These are phyloP conservation scores for Hygrophorus russula DNA, from an alignment of 768 basidiomycete genomes.

Conservation along the genomic window DNA sequence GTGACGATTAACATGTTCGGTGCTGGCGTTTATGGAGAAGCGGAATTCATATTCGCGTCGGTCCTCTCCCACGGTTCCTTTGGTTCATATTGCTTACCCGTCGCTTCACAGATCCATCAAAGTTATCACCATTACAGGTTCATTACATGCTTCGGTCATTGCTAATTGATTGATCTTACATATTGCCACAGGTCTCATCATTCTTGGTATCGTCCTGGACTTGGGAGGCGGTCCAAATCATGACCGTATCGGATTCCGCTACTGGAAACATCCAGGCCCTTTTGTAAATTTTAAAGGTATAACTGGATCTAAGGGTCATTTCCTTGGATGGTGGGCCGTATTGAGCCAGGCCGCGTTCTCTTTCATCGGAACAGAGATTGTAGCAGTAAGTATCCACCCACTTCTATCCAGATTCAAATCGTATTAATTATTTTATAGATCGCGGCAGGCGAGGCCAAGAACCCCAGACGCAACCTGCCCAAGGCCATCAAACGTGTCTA, in stretches of 20 bases:
- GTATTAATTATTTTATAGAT: conserved; percentile 34
- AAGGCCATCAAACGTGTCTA: conserved; percentile 64
- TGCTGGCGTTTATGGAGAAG: conserved; percentile 72
- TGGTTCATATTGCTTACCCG: background rate
- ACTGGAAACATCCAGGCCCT: conserved; percentile 85
- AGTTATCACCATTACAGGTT: conserved; percentile 60
- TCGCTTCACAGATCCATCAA: conserved; percentile 55
- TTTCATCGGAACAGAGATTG: conserved; percentile 89
- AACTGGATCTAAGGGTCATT: conserved; percentile 58
- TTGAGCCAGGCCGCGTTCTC: conserved; percentile 88
- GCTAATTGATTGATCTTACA: conserved; percentile 15
- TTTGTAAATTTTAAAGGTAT: conserved; percentile 66
- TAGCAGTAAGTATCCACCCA: conserved; percentile 47
- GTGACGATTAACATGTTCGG: conserved; percentile 68
- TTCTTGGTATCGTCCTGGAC: conserved; percentile 66
- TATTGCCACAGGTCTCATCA: conserved; percentile 62
- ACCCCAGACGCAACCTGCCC: conserved; percentile 58
- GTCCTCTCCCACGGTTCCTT: conserved; percentile 19
- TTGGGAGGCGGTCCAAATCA: conserved; percentile 43
- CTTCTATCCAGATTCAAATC: background rate
- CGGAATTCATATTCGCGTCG: conserved; percentile 79
- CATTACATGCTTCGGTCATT: background rate
- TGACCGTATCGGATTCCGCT: conserved; percentile 47
- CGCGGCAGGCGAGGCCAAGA: conserved; percentile 85
- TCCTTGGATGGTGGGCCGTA: conserved; percentile 47